Percentiles rank a stretch among this genome's conserved stretches.
phyloP scores from a whole-genome alignment of 352 stramenopile genomes.

The Pythium pectinolyticum region DNA sequence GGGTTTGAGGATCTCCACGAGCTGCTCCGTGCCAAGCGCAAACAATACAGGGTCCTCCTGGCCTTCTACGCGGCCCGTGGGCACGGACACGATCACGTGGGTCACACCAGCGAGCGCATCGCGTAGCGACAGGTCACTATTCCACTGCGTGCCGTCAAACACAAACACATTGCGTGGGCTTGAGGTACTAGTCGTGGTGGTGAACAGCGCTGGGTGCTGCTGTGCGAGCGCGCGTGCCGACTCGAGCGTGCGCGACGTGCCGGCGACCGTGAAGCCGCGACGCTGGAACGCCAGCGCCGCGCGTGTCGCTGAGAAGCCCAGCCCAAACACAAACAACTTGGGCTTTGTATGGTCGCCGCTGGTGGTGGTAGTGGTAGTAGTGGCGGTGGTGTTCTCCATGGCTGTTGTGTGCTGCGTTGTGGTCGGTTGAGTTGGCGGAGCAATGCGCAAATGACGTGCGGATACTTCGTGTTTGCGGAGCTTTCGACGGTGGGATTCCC shows the following conservation, averaged over 20 bases:
- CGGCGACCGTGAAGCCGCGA: constrained; percentile 64
- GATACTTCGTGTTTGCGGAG: too few relatives aligned
- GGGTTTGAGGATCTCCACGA: constrained; percentile 40
- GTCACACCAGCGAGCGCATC: constrained; percentile 58
- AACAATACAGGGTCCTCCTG: constrained; percentile 74
- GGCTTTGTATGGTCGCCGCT: too few relatives aligned
- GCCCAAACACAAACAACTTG: constrained; percentile 88
- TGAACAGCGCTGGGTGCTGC: constrained; percentile 46
- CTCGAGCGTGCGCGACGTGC: constrained; percentile 67
- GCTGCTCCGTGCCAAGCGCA: constrained; percentile 36
- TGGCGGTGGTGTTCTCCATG: neutral
- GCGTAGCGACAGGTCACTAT: constrained; percentile 36
- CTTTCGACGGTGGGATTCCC: constrained; percentile 10
- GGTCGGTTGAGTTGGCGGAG: neutral
- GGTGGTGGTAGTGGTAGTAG: constrained; percentile 4
- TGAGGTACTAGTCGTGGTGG: constrained; percentile 11
- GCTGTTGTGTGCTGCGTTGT: too few relatives aligned
- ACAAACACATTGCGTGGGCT: constrained; percentile 64
- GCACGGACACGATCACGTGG: constrained; percentile 79
- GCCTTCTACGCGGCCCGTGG: constrained; percentile 42
- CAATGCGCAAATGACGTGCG: neutral
- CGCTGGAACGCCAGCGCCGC: constrained; percentile 65
- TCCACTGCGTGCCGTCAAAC: constrained; percentile 71
- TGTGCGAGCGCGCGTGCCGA: constrained; percentile 41
- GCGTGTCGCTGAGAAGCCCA: constrained; percentile 82